phyloP scores from a whole-genome alignment of 73 alveolate species.

The Paramecium sonneborni region DNA sequence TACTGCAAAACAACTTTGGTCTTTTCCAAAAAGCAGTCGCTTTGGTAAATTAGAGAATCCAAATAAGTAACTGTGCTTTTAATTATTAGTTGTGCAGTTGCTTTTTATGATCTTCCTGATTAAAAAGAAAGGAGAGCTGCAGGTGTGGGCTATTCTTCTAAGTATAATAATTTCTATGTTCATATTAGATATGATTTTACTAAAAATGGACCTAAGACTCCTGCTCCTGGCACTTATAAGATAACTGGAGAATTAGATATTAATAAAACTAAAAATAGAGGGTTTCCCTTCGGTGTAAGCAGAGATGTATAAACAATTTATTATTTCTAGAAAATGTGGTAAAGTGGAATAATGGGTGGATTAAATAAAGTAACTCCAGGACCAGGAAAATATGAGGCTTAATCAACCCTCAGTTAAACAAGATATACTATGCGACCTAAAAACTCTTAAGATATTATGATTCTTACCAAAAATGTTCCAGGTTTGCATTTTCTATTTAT shows the following conservation, averaged over 20 bases:
- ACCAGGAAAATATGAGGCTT: conserved; percentile 55
- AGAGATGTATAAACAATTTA: conserved; percentile 47
- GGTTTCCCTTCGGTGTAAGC: conserved; percentile 61
- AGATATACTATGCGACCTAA: conserved; percentile 59
- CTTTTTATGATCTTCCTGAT: conserved; percentile 51
- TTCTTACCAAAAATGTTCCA: conserved; percentile 56
- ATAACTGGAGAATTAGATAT: conserved; percentile 52
- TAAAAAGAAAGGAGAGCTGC: conserved; percentile 27
- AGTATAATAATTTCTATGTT: not conserved
- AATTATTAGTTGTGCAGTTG: conserved; percentile 19
- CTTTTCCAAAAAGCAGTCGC: conserved; percentile 59
- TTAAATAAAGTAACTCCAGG: conserved; percentile 60
- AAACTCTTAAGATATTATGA: conserved; percentile 40
- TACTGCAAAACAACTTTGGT: conserved; percentile 48
- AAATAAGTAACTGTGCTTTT: not conserved
- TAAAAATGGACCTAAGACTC: conserved; percentile 43
- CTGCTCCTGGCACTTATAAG: conserved; percentile 55
- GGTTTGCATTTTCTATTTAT: not conserved
- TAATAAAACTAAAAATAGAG: conserved; percentile 47
- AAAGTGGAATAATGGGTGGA: conserved; percentile 60
- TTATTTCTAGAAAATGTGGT: conserved; percentile 57
- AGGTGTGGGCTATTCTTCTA: not conserved
- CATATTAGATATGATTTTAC: conserved; percentile 33
- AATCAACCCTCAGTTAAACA: conserved; percentile 37
- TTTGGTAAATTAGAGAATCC: conserved; percentile 52